Evolutionary conservation across 768 basidiomycete species (phyloP).

Genomic region (Tulasnella sp.): DNA sequence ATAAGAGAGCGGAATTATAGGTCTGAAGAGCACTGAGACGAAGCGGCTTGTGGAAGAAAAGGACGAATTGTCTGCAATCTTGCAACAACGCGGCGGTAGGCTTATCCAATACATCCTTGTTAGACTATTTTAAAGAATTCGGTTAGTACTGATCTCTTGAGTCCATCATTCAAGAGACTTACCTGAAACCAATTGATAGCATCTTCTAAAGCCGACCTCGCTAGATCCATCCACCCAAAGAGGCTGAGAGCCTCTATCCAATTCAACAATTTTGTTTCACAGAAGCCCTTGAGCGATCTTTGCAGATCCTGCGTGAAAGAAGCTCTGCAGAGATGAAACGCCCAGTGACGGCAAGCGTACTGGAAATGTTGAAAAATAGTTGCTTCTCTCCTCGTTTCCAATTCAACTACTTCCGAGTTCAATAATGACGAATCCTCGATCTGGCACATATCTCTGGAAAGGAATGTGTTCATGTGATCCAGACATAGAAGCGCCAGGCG

Average conservation of each 20-base stretch:
- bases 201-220: not conserved
- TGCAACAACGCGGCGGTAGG: not conserved
- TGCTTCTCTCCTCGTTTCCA: not conserved
- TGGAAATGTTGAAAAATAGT: not conserved
- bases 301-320: not conserved
- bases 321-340: not conserved
- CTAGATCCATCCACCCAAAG: not conserved
- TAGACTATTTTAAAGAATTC: not conserved
- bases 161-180: not conserved
- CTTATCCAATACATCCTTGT: not conserved
- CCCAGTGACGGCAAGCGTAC: not conserved
- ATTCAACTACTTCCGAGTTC: not conserved
- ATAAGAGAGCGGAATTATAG: too few species aligned
- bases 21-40: too few species aligned
- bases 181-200: not conserved
- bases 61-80: too few species aligned
- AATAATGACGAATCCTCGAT: not conserved
- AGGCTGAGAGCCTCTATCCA: conserved; percentile 8
- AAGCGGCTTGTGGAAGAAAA: too few species aligned
- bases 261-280: not conserved
- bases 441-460: not conserved
- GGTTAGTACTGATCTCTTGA: not conserved
- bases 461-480: not conserved
- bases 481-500: conserved; percentile 1
- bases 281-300: not conserved